Conservation (phyloP, 2,329 filamentous ascomycete species). For the Xylariaceae sp. region DNA sequence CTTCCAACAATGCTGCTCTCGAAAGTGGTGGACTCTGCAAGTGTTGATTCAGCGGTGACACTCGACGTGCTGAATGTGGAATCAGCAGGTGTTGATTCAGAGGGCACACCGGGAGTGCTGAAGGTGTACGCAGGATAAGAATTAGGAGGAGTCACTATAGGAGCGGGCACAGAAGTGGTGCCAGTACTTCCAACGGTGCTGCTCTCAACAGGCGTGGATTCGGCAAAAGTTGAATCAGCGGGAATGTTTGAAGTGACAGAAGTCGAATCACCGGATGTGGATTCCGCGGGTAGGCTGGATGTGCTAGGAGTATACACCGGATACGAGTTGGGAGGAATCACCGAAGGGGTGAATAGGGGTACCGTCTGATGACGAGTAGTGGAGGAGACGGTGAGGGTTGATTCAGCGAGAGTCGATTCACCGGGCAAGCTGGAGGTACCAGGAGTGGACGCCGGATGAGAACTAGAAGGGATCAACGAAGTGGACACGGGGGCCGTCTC, state of each 20-base stretch:
- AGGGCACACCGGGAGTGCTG: conserved; percentile 11
- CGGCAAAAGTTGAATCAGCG: background rate
- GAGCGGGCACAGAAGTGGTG: background rate
- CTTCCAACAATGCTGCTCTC: background rate
- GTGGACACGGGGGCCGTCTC: no score
- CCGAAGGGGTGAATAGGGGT: background rate
- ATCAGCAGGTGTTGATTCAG: conserved; percentile 3
- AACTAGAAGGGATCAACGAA: no score
- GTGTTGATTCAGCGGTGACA: background rate
- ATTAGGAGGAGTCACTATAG: background rate
- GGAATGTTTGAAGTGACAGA: background rate
- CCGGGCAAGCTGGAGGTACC: background rate
- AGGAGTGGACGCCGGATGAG: no score
- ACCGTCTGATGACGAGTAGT: background rate
- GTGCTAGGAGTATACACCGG: conserved; percentile 6
- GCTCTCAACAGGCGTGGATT: background rate
- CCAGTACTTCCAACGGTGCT: background rate
- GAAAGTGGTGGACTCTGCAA: background rate
- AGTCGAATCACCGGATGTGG: background rate
- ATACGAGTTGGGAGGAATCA: background rate
- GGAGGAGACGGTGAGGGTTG: background rate
- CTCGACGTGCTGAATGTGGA: background rate
- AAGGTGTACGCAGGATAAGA: conserved; percentile 5
- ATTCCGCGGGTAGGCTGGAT: conserved; percentile 15
- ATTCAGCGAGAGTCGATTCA: background rate